Evolutionary conservation across 306 rosid genomes (phyloP).

Genomic region (Hippophae gyantsensis): DNA sequence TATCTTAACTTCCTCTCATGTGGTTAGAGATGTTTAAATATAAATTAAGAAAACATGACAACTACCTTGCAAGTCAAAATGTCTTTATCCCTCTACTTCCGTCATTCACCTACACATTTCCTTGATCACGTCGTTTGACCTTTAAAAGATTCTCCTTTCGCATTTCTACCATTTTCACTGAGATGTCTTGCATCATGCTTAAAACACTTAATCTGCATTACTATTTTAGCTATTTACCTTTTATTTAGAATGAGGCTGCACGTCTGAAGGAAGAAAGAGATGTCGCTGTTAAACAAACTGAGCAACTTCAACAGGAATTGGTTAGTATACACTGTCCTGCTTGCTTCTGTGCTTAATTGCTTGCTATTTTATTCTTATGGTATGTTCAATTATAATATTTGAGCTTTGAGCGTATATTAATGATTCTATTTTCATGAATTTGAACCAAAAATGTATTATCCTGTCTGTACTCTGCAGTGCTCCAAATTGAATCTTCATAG

Average conservation of each 20-base stretch:
- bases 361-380: conserved; percentile 3
- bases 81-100: not conserved
- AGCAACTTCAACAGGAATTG: conserved; percentile 79
- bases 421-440: not conserved
- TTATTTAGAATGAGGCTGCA: conserved; percentile 34
- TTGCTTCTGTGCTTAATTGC: conserved; percentile 3
- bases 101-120: too few species aligned
- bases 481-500: too few species aligned
- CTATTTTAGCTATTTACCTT: conserved; percentile 13
- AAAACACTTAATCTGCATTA: conserved; percentile 9
- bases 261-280: conserved; percentile 88
- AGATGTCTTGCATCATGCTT: not conserved
- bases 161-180: not conserved
- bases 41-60: not conserved
- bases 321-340: conserved; percentile 23
- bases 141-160: not conserved
- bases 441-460: not conserved
- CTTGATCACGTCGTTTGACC: too few species aligned
- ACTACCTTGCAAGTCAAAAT: not conserved
- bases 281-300: conserved; percentile 54
- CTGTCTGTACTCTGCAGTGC: too few species aligned
- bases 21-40: not conserved
- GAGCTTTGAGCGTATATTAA: not conserved
- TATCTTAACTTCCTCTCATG: not conserved
- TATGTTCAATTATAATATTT: not conserved